Evolutionary conservation across 2,329 filamentous ascomycete genomes (phyloP).

Genomic region (Karstenula rhodostoma): DNA sequence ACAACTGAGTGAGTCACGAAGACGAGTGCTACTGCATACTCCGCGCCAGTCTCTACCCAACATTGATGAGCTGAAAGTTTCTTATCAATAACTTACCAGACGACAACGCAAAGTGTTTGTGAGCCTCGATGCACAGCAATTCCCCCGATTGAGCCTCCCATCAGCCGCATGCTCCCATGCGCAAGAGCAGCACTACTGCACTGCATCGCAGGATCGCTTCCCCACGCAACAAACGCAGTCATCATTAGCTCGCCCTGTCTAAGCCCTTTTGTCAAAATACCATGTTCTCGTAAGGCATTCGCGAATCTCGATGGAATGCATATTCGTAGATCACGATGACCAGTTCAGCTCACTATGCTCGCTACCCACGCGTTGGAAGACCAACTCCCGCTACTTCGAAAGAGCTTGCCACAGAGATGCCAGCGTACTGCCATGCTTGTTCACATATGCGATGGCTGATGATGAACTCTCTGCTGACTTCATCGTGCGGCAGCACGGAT

Average conservation of each 20-base stretch:
- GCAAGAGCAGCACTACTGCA: background rate
- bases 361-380: conserved; percentile 3
- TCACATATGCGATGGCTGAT: background rate
- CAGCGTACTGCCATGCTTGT: background rate
- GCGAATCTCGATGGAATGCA: conserved; percentile 9
- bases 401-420: background rate
- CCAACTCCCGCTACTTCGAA: background rate
- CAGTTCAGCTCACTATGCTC: background rate
- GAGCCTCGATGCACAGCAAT: background rate
- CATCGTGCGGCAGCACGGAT: background rate
- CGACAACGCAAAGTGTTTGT: background rate
- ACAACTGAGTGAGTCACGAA: background rate
- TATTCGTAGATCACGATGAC: conserved; percentile 3
- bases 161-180: background rate
- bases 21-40: background rate
- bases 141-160: background rate
- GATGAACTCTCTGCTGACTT: background rate
- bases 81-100: background rate
- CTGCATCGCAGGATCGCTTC: background rate
- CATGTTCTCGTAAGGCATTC: background rate
- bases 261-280: background rate
- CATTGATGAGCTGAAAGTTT: background rate
- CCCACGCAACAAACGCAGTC: conserved; percentile 1
- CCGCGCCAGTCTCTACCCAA: background rate
- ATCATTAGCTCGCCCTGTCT: background rate